Evolutionary conservation across 1,284 basidiomycete species (phyloP), one percentile per base, ranked within the genome.

Genomic region (Microstroma glucosiphilum): DNA sequence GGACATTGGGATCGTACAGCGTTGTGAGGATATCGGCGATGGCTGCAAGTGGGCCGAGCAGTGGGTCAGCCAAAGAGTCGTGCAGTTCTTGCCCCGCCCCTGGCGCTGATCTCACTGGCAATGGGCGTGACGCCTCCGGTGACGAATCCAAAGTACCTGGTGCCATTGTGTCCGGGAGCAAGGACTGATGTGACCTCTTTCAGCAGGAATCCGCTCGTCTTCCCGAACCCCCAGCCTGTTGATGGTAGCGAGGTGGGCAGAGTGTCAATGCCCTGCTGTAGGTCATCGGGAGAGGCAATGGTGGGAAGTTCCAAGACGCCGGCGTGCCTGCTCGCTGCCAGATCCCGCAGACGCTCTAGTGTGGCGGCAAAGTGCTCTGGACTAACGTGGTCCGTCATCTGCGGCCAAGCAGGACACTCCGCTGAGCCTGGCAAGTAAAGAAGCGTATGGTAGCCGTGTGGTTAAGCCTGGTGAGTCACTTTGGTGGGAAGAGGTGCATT

Each of bases 71-170:
- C 60, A 71, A 68, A 17, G 70, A 9, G 53, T 13, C 15, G n/a
- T 68, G 0, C 76, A 71, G 4, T n/a, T n/a, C n/a, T n/a, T n/a
- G n/a, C n/a, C n/a, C n/a, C n/a, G n/a, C n/a, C n/a, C 82, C 66
- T 19, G 81, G 73, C 60, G 82, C 81, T 1, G 81, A 80, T 26
- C 11, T 83, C 67, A 62, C 82, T 81, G 3, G 83, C 81, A 0
- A 81, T 80, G 0, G 80, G 79, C 6, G 60, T 64, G 2, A 70
- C 65, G 1, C 82, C 82, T 15, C 82, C 82, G 2, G 80, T 81
- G 3, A 84, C 81, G 62, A 84, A 82, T 0, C 83, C 83, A 69
- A 81, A 84, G 67, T 83, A 84, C 25, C 82, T 73, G 2, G 79
- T 79, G 1, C 71, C 68, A 17, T 40, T 25, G n/a, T 59, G 63